Base-by-base conservation (phyloP, 108 stramenopile genomes). In the Nitzschia palea region DNA sequence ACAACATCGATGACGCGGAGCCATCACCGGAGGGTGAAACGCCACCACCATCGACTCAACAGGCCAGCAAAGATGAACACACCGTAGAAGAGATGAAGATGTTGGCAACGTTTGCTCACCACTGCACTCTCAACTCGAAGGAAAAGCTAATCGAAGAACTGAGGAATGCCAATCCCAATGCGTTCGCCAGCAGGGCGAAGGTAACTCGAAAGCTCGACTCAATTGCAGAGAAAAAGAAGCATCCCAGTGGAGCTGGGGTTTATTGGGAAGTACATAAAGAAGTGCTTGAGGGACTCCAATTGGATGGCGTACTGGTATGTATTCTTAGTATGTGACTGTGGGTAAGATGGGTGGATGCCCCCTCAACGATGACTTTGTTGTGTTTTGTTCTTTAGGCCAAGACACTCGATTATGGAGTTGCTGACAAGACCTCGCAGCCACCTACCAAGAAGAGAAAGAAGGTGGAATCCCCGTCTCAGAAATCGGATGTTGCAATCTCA, bases 221-320 rank as follows among this genome's bases (percentile, higher is more conserved):
- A 17, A 86, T 88, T 47, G 93, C 93, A 5, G 76, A 67, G 31
- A 94, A 94, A 73, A 63, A 72, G 43, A 78, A 79, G 25, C 62
- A 84, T 32, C 68, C 81, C 4, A 43, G 32, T 29, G 48, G 52
- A 20, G 67, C 76, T 26, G 86, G 86, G 0, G 80, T 85, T n/a
- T 70, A 86, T 44, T 94, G 92, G 92, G 82, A 82, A 64, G 92
- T 94, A 29, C 90, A 94, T 58, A 29, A 62, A 15, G 80, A 82
- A 32, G 73, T 87, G 27, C 70, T 88, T 44, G 54, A 68, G 17
- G 60, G 81, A 17, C 77, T 89, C 20, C 76, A 58, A 31, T 67
- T 92, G 29, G 59, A 59, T 20, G 77, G 77, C 4, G 23, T 70
- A 15, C 15, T 74, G 65, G 73, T 65, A 74, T 66, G 63, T 71